Base-by-base conservation (phyloP, 164 flowering plant species). In the Nymphaea thermarum region DNA sequence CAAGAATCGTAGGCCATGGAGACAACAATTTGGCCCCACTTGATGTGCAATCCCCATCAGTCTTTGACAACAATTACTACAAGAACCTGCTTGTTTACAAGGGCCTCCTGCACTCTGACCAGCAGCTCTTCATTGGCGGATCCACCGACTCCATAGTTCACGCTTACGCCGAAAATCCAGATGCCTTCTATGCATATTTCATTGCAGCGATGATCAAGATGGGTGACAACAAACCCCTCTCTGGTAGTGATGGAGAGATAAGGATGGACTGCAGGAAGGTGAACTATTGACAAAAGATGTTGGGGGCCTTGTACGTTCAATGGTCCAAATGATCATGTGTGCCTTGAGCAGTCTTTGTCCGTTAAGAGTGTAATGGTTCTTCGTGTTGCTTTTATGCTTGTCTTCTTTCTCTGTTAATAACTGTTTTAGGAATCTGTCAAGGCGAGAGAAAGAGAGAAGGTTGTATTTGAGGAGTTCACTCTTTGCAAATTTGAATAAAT, bases 101-200 rank as follows among this genome's bases (percentile, higher is more conserved):
- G 66, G 90, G 88, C 0, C 79, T 86, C 5, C 86, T 84, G 60
- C 86, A 84, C 74, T 82, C 88, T 11, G 88, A 86, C 65, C 90
- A 86, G 61, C 68, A 80, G 55, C 76, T 84, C 36, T 84, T 80
- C 80, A 83, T 71, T 7, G 84, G 85, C 44, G 88, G 84, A 1
- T 80, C 83, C 36, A 77, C 85, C 6, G 84, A 83, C 68, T 76
- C 86, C 2, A 43, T 78, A 0, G 88, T 86, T 4, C 70, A 80
- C 3, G n/a, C 59, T 17, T 86, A 83, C 67, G 66, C 74, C 71
- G 62, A 55, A 68, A 76, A 62, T 25, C 66, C 18, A 2, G 44
- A 25, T 67, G 51, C 66, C 53, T 86, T 84, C 71, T 12, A 0
- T 11, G 57, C 75, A n/a, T 86, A 82, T 71, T 84, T 86, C 59